Conservation (phyloP, 2,329 filamentous ascomycete species). For the Aspergillus texensis region DNA sequence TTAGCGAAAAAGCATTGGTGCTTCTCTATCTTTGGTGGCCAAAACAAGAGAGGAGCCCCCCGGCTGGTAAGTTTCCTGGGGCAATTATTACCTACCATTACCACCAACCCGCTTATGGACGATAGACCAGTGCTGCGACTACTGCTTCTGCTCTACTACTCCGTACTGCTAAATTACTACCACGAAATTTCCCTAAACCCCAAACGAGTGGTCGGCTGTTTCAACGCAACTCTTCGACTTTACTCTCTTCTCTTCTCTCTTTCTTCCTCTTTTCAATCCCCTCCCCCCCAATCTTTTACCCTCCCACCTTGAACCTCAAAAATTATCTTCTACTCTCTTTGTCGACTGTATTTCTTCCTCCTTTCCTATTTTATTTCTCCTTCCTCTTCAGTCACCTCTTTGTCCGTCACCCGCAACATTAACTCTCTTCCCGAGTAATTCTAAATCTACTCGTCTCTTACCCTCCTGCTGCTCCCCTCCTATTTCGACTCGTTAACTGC, state of each 20-base stretch:
- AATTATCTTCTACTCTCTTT: conserved; percentile 5
- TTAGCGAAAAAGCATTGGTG: conserved; percentile 4
- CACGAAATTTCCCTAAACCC: conserved; percentile 18
- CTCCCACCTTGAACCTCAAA: conserved; percentile 10
- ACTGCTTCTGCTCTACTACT: conserved; percentile 1
- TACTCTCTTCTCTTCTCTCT: conserved; percentile 15
- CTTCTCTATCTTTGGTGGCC: conserved; percentile 15
- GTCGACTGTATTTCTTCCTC: conserved; percentile 1
- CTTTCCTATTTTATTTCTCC: conserved; percentile 12
- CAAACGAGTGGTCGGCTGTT: conserved; percentile 22
- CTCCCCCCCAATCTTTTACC: conserved; percentile 20
- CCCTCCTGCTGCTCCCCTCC: background rate
- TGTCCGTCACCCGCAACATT: background rate
- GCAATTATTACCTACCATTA: conserved; percentile 6
- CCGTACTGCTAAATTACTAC: conserved; percentile 1
- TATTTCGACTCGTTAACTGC: background rate
- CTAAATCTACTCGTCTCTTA: conserved; percentile 2
- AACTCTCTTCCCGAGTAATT: background rate
- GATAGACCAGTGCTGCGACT: background rate
- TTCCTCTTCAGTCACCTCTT: conserved; percentile 2
- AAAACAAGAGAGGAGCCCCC: conserved; percentile 7
- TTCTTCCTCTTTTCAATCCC: conserved; percentile 16
- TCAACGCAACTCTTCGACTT: conserved; percentile 15
- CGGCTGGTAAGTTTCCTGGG: conserved; percentile 7
- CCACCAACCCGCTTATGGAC: background rate